Evolutionary conservation across 225 moss, liverwort and hornwort species (phyloP), one percentile per base, ranked within the genome.

Genomic region (Bryum argenteum): DNA sequence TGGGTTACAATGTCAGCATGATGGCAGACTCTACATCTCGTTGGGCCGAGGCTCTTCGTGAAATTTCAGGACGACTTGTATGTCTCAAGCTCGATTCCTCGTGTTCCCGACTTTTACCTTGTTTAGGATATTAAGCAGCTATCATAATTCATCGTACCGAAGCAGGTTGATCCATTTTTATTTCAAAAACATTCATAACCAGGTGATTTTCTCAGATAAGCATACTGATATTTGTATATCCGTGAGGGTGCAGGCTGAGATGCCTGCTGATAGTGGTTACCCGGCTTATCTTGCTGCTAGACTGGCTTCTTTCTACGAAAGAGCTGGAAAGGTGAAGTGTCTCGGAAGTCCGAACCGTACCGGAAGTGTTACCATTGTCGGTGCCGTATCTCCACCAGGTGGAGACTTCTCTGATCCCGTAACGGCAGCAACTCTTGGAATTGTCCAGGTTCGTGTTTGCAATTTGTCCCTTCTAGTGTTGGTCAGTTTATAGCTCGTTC

Each of bases 1-100:
- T 97, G 96, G 96, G 96, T 40, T 97, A 97, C 84, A 91, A 97
- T 81, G 96, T 97, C 44, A 93, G 93, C 73, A 93, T 97, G 96
- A 97, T 97, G 96, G 96, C 96, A 70, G 96, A 97, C 70, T 97
- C 96, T 28, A 91, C 96, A 24, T 97, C 96, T 26, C 90, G 96
- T 53, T 97, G 96, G 96, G 96, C 96, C 24, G 96, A 97, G 74
- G 96, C 96, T 33, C 96, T 97, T 75, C 93, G 96, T 76, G 96
- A 97, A 72, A 97, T 97, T 80, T 97, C 96, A 41, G 96, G 96
- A 75, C 91, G 96, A 67, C 88, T 92, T 75, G 92, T 92, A 85
- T 75, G 88, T 79, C 23, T 16, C 45, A 11, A 72, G 10, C 38
- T 20, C 56, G 18, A 19, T 19, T 43, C 2, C 20, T 53, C 61